A percentile compares a stretch with the other conserved stretches of the same genome.
Evolutionary conservation across 2,329 filamentous ascomycete species (phyloP).

Genomic region (Erysiphe pulchra): DNA sequence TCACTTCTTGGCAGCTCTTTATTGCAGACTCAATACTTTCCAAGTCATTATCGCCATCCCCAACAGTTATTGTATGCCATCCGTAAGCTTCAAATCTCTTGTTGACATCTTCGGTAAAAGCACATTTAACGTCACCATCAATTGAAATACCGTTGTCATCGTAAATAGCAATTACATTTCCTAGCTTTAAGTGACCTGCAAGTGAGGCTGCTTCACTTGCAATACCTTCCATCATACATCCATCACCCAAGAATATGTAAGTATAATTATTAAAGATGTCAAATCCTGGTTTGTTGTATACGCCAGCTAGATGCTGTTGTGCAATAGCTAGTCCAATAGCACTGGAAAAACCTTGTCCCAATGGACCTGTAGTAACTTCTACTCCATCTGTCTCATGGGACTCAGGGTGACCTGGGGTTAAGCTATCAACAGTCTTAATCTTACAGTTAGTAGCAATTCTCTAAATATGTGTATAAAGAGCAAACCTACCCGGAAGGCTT

Average conservation of each 20-base stretch:
- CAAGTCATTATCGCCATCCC: slow-evolving; percentile 73
- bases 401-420: slow-evolving; percentile 90
- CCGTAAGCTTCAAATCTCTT: slow-evolving; percentile 94
- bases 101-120: slow-evolving; percentile 88
- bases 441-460: background rate
- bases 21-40: slow-evolving; percentile 73
- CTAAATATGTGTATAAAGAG: background rate
- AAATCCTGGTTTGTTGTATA: slow-evolving; percentile 93
- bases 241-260: slow-evolving; percentile 90
- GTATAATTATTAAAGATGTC: slow-evolving; percentile 90
- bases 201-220: slow-evolving; percentile 76
- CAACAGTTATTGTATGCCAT: slow-evolving; percentile 73
- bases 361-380: slow-evolving; percentile 93
- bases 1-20: slow-evolving; percentile 61
- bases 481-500: slow-evolving; percentile 68
- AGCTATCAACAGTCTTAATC: slow-evolving; percentile 30
- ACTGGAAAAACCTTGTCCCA: slow-evolving; percentile 92
- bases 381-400: slow-evolving; percentile 87
- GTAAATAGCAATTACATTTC: slow-evolving; percentile 90
- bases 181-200: slow-evolving; percentile 88
- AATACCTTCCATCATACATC: slow-evolving; percentile 96
- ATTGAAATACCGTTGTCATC: slow-evolving; percentile 96
- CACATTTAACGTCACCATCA: slow-evolving; percentile 84
- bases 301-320: slow-evolving; percentile 68
- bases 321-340: slow-evolving; percentile 95